Conservation (phyloP, 2,329 filamentous ascomycete species). For the Pseudogymnoascus sp. region DNA sequence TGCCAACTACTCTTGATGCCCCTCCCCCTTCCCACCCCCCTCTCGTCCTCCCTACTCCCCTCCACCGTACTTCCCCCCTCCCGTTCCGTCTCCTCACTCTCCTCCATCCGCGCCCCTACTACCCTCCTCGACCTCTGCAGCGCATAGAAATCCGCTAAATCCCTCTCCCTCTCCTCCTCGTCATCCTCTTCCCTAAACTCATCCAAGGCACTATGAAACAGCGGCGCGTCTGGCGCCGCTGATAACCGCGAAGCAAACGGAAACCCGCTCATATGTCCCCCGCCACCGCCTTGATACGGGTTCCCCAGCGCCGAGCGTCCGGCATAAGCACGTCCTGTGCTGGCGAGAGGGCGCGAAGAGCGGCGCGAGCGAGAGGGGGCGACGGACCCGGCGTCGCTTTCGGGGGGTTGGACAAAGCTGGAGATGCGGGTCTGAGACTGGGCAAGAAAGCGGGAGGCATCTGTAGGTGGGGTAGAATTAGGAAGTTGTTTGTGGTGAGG, state of each 20-base stretch:
- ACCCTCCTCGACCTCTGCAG: constrained; percentile 83
- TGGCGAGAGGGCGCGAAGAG: constrained; percentile 16
- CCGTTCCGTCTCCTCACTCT: constrained; percentile 76
- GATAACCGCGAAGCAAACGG: constrained; percentile 72
- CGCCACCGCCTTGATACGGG: constrained; percentile 66
- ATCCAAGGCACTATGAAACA: constrained; percentile 90
- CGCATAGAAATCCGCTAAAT: constrained; percentile 90
- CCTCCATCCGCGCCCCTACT: constrained; percentile 75
- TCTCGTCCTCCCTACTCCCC: constrained; percentile 24
- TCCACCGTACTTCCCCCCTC: constrained; percentile 42
- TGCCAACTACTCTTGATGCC: constrained; percentile 60
- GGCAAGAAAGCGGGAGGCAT: constrained; percentile 92
- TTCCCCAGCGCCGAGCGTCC: constrained; percentile 44
- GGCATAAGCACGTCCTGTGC: constrained; percentile 12
- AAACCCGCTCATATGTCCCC: constrained; percentile 60
- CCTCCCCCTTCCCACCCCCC: constrained; percentile 29
- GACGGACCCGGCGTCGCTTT: constrained; percentile 27
- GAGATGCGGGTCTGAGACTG: constrained; percentile 91
- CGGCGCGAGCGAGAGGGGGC: background rate
- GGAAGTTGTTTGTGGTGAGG: background rate
- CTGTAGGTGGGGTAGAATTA: constrained; percentile 38
- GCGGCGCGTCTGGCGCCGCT: constrained; percentile 66
- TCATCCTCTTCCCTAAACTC: constrained; percentile 91
- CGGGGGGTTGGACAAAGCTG: constrained; percentile 55
- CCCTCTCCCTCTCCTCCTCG: constrained; percentile 78